Conservation (phyloP, 345 rosid species). For the Heritiera littoralis region DNA sequence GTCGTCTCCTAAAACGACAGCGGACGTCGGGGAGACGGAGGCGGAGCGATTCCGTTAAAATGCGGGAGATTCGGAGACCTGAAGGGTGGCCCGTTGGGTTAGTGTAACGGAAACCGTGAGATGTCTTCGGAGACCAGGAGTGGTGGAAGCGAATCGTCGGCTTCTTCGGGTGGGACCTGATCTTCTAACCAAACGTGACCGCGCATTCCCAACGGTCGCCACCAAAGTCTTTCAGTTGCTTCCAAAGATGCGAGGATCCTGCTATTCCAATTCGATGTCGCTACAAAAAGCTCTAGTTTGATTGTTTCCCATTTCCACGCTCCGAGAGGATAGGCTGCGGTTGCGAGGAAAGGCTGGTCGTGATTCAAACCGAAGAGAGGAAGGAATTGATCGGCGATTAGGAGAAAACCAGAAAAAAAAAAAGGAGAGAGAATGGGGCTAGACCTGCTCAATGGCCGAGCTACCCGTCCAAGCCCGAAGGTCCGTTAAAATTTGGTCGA, state of each 20-base stretch:
- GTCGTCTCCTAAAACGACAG: constrained; percentile 87
- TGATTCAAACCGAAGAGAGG: constrained; percentile 20
- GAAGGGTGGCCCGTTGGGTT: constrained; percentile 93
- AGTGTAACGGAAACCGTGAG: constrained; percentile 83
- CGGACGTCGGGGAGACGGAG: constrained; percentile 58
- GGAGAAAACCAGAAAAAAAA: not conserved
- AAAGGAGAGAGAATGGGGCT: too few relatives aligned
- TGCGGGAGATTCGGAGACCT: constrained; percentile 83
- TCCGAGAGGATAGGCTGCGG: constrained; percentile 39
- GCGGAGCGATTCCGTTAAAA: constrained; percentile 65
- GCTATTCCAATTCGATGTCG: constrained; percentile 86
- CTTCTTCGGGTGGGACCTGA: constrained; percentile 37
- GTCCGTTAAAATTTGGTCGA: too few relatives aligned
- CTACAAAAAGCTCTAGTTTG: constrained; percentile 31
- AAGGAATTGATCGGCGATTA: constrained; percentile 16
- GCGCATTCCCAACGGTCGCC: constrained; percentile 66
- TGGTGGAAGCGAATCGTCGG: constrained; percentile 64
- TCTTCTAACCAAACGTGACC: constrained; percentile 92
- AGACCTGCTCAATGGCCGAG: too few relatives aligned
- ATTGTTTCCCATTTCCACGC: constrained; percentile 5
- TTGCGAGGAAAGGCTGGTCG: constrained; percentile 29
- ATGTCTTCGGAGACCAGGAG: constrained; percentile 80
- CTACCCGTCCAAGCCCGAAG: too few relatives aligned
- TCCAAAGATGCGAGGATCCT: constrained; percentile 80
- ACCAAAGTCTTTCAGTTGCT: constrained; percentile 80